phyloP scores from a whole-genome alignment of 768 basidiomycete species.

The button mushroom (Agaricus bisporus) region DNA sequence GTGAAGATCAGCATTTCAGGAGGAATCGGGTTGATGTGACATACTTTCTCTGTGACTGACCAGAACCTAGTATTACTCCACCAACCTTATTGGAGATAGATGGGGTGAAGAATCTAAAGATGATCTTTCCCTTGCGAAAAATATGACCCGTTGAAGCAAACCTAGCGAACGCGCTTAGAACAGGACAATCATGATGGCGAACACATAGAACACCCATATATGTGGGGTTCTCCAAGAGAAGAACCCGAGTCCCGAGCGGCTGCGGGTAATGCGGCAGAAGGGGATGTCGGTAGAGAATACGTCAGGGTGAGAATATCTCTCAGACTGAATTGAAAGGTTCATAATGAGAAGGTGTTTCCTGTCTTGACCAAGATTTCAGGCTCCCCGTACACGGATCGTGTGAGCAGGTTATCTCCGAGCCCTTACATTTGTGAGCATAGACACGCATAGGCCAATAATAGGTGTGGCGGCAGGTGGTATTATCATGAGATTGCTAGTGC shows the following conservation, averaged over 20 bases:
- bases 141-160: conserved; percentile 3
- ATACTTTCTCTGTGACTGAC: neutral
- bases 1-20: neutral
- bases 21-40: conserved; percentile 6
- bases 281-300: conserved; percentile 2
- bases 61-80: conserved; percentile 10
- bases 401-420: conserved; percentile 12
- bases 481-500: conserved; percentile 35
- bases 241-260: conserved; percentile 22
- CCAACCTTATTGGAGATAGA: conserved; percentile 7
- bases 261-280: conserved; percentile 27
- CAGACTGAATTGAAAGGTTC: neutral
- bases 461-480: neutral
- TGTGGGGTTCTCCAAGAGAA: conserved; percentile 24
- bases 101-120: conserved; percentile 3
- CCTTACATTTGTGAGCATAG: neutral
- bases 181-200: conserved; percentile 5
- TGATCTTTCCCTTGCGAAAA: conserved; percentile 3
- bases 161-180: conserved; percentile 5
- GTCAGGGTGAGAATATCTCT: conserved; percentile 10
- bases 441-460: neutral
- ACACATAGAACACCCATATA: neutral
- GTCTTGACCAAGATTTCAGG: conserved; percentile 5
- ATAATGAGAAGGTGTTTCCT: neutral
- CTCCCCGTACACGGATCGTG: conserved; percentile 1